These are phyloP conservation scores for Hypoxylon trugodes DNA, from an alignment of 495 filamentous ascomycete genomes.

Conservation along the genomic window DNA sequence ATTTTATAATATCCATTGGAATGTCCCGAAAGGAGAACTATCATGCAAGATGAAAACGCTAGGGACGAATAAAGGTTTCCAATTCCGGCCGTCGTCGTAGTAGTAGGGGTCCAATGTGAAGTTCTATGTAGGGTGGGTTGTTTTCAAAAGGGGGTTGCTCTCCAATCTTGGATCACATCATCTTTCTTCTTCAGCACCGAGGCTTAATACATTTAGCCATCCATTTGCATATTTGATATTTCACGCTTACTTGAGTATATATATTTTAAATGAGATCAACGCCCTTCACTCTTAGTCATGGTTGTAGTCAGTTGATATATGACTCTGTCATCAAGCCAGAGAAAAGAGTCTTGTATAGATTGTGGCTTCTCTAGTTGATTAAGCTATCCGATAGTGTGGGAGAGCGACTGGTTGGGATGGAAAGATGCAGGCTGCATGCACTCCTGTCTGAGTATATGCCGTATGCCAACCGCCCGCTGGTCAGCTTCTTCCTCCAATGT, in stretches of 20 bases:
- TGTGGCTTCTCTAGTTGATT: constrained; percentile 31
- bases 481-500: constrained; percentile 9
- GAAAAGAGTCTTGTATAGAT: constrained; percentile 21
- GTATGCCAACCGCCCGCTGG: constrained; percentile 23
- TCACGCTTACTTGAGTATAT: neutral
- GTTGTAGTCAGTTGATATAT: neutral
- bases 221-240: neutral
- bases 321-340: neutral
- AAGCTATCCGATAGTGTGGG: constrained; percentile 17
- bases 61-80: constrained; percentile 26
- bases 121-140: constrained; percentile 7
- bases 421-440: constrained; percentile 39
- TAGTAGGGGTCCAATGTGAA: constrained; percentile 19
- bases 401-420: constrained; percentile 29
- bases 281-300: neutral
- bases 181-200: neutral
- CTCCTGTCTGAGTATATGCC: constrained; percentile 37
- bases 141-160: constrained; percentile 13
- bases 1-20: constrained; percentile 31
- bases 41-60: constrained; percentile 23
- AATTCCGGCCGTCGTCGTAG: constrained; percentile 26
- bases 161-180: neutral
- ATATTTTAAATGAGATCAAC: neutral
- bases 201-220: constrained; percentile 10
- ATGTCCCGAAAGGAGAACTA: constrained; percentile 24